phyloP scores from a whole-genome alignment of 179 eudicot species.

The Pouteria campechiana region DNA sequence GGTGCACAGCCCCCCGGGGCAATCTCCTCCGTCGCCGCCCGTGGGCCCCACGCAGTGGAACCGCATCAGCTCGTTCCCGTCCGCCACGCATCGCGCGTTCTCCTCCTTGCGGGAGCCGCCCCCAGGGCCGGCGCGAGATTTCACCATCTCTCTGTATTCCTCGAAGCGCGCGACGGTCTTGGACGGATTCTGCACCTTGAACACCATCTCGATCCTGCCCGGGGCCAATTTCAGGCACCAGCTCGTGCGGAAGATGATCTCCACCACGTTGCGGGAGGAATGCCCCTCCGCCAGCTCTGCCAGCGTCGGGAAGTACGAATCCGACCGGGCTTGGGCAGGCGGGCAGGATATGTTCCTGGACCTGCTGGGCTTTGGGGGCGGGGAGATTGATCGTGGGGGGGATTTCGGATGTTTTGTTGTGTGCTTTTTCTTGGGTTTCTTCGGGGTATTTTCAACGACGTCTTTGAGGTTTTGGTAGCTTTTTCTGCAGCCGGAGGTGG shows the following conservation, averaged over 20 bases:
- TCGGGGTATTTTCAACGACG: conserved; percentile 27
- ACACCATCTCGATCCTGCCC: conserved; percentile 74
- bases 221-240: conserved; percentile 60
- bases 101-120: conserved; percentile 5
- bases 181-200: conserved; percentile 53
- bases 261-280: conserved; percentile 84
- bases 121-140: conserved; percentile 18
- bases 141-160: conserved; percentile 55
- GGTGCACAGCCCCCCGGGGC: conserved; percentile 20
- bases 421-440: conserved; percentile 20
- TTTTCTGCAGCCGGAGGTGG: conserved; percentile 46
- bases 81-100: conserved; percentile 42
- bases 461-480: conserved; percentile 47
- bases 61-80: conserved; percentile 69
- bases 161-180: conserved; percentile 51
- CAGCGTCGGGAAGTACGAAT: conserved; percentile 40
- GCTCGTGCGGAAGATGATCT: conserved; percentile 75
- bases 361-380: background rate
- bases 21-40: conserved; percentile 15
- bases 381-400: conserved; percentile 9
- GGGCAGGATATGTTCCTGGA: conserved; percentile 13
- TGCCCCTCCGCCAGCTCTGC: conserved; percentile 72
- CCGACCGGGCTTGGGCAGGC: conserved; percentile 9
- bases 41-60: conserved; percentile 53
- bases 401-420: conserved; percentile 8